phyloP scores from a whole-genome alignment of 2,329 filamentous ascomycete species.

The Penicillium sp. region DNA sequence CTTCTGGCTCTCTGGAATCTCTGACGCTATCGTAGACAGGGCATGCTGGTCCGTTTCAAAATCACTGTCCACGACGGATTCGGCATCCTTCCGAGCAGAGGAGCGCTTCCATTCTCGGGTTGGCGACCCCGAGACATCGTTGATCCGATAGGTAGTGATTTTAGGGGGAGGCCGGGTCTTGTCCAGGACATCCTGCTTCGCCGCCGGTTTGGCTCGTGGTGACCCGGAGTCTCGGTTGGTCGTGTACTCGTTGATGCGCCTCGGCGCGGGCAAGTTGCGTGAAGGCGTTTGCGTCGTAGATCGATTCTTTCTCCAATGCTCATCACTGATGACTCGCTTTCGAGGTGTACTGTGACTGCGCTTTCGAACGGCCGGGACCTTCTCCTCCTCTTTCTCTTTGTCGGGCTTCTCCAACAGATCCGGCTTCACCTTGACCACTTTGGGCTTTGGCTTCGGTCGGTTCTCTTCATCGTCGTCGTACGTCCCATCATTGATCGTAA shows the following conservation, averaged over 20 bases:
- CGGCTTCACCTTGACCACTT: constrained; percentile 30
- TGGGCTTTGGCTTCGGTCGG: constrained; percentile 29
- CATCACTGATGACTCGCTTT: constrained; percentile 91
- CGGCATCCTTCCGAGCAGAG: constrained; percentile 19
- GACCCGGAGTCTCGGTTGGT: constrained; percentile 33
- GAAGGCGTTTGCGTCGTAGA: constrained; percentile 43
- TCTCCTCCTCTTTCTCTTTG: constrained; percentile 18
- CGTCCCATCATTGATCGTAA: constrained; percentile 60
- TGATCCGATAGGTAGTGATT: constrained; percentile 32
- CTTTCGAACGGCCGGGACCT: constrained; percentile 30
- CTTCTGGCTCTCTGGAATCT: constrained; percentile 26
- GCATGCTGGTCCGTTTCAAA: constrained; percentile 26
- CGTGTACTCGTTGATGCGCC: constrained; percentile 46
- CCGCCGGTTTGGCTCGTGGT: constrained; percentile 31
- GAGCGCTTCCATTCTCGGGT: constrained; percentile 28
- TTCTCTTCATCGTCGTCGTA: constrained; percentile 56
- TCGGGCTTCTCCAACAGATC: constrained; percentile 19
- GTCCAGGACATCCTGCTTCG: constrained; percentile 28
- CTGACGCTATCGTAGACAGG: constrained; percentile 26
- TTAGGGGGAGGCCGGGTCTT: constrained; percentile 27
- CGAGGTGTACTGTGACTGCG: constrained; percentile 67
- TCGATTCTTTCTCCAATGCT: constrained; percentile 69
- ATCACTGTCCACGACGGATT: constrained; percentile 26
- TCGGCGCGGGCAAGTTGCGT: constrained; percentile 45
- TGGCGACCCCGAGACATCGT: constrained; percentile 28